phyloP scores from a whole-genome alignment of 768 basidiomycete species.

The Mycena leptocephala region DNA sequence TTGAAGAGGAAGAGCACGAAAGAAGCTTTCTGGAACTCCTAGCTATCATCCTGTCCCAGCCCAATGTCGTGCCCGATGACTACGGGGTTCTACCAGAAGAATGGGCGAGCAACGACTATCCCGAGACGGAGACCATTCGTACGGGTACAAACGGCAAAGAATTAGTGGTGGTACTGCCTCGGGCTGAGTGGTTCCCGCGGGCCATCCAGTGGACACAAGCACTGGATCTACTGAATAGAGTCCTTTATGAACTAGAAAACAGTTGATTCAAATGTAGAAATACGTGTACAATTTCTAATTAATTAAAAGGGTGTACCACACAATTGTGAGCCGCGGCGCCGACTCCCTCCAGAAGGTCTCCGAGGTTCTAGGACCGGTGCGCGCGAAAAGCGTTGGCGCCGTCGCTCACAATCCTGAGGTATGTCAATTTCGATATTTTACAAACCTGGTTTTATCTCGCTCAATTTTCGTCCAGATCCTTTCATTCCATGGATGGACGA shows the following conservation, averaged over 20 bases:
- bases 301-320: no score
- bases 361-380: no score
- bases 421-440: no score
- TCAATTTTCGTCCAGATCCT: no score
- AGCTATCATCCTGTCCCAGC: neutral
- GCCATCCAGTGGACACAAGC: slow-evolving; percentile 2
- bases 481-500: no score
- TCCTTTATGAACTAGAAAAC: neutral
- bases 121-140: neutral
- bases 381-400: no score
- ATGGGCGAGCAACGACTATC: neutral
- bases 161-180: neutral
- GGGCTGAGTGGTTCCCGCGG: neutral
- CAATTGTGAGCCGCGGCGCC: no score
- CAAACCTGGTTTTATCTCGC: no score
- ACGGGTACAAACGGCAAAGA: slow-evolving; percentile 7
- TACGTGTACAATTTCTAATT: no score
- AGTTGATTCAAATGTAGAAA: no score
- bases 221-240: neutral
- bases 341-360: no score
- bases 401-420: no score
- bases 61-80: neutral
- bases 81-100: neutral
- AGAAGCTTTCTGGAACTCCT: neutral
- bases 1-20: neutral